Evolutionary conservation across 2,329 filamentous ascomycete genomes (phyloP).

Genomic region (Ascosphaera apis): DNA sequence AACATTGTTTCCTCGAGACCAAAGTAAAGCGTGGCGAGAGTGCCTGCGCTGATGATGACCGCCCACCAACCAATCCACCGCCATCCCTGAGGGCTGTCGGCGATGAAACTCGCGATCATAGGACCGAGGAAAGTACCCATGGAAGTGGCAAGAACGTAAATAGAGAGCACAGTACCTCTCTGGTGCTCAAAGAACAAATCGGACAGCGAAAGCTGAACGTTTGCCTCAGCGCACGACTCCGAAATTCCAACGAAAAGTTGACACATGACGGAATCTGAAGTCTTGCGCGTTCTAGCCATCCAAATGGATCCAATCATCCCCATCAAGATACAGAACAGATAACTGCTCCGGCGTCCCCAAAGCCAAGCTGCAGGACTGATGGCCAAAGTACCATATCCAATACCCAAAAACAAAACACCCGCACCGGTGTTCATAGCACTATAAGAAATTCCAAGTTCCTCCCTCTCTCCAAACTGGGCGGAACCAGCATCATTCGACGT

Average conservation of each 20-base stretch:
- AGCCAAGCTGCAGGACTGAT: constrained; percentile 31
- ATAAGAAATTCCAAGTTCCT: constrained; percentile 23
- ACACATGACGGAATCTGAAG: constrained; percentile 25
- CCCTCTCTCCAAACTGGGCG: constrained; percentile 8
- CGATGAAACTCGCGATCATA: constrained; percentile 27
- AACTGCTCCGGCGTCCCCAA: constrained; percentile 27
- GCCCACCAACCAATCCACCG: constrained; percentile 30
- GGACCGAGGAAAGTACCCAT: constrained; percentile 25
- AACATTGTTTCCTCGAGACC: constrained; percentile 39
- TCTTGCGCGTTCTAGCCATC: constrained; percentile 21
- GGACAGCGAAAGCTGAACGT: constrained; percentile 24
- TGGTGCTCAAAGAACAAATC: constrained; percentile 25
- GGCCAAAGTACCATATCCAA: constrained; percentile 28
- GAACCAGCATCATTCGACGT: constrained; percentile 15
- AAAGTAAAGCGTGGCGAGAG: constrained; percentile 31
- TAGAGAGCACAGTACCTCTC: constrained; percentile 19
- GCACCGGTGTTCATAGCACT: constrained; percentile 25
- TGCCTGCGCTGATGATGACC: constrained; percentile 28
- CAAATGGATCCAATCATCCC: constrained; percentile 21
- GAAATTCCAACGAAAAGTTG: constrained; percentile 26
- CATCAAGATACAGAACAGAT: constrained; percentile 20
- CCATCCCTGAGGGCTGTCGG: constrained; percentile 24
- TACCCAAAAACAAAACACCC: constrained; percentile 28
- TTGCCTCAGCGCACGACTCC: constrained; percentile 24
- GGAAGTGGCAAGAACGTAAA: constrained; percentile 22